These are phyloP conservation scores for Gamsiella multidivaricata DNA, from an alignment of 192 early-diverging fungal species.

Conservation along the genomic window DNA sequence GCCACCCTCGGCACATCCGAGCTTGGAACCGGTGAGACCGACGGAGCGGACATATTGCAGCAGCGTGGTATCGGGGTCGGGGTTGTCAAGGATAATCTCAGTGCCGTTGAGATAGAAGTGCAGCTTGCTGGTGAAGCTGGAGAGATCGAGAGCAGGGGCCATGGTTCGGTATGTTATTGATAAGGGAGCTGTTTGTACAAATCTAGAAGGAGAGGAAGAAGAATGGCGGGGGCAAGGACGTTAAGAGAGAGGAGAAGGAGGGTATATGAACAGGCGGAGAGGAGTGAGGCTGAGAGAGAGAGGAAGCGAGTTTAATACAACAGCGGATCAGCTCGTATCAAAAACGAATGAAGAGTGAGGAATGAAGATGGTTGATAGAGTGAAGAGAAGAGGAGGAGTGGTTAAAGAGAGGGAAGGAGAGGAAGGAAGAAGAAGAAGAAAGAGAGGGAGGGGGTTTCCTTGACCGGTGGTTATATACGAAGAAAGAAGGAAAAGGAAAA, in stretches of 20 bases:
- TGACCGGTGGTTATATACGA: background rate
- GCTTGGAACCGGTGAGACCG: conserved; percentile 78
- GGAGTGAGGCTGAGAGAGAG: too few relatives aligned
- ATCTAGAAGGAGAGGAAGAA: background rate
- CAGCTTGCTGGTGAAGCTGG: conserved; percentile 56
- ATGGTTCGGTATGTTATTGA: conserved; percentile 1
- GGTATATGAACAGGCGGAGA: conserved; percentile 22
- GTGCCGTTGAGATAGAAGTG: conserved; percentile 73
- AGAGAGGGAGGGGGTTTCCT: background rate
- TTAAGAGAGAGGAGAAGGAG: background rate
- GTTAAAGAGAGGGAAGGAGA: conserved; percentile 2
- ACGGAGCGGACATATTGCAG: conserved; percentile 73
- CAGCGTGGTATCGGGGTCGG: conserved; percentile 72
- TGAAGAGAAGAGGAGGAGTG: background rate
- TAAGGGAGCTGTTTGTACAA: background rate
- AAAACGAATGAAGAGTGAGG: background rate
- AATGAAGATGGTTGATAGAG: background rate
- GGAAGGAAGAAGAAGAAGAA: conserved; percentile 2
- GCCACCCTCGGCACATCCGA: conserved; percentile 85
- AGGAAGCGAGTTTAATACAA: background rate
- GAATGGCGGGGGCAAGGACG: background rate
- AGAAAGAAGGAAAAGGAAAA: background rate
- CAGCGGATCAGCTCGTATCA: background rate
- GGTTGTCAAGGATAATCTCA: conserved; percentile 61
- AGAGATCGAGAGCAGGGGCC: conserved; percentile 29